These are phyloP conservation scores for Cladosporium sphaerospermum DNA, from an alignment of 2,329 filamentous ascomycete genomes.

Conservation along the genomic window DNA sequence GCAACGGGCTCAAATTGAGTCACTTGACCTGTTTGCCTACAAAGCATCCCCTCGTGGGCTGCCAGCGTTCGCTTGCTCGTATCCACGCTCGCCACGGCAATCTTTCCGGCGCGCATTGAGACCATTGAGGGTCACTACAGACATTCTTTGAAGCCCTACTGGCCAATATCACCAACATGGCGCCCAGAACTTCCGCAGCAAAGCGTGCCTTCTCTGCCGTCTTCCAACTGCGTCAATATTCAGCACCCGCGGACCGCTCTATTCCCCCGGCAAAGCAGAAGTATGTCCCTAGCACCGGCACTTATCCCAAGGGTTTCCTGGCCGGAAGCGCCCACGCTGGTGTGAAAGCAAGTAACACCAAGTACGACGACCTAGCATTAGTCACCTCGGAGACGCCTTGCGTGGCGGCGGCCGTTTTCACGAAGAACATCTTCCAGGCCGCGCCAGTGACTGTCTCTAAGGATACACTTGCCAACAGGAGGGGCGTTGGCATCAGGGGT, in stretches of 20 bases:
- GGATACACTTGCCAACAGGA: conserved; percentile 54
- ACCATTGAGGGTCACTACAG: no score
- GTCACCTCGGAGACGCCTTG: conserved; percentile 82
- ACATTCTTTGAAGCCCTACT: no score
- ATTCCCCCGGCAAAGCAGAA: conserved; percentile 79
- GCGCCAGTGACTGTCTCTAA: conserved; percentile 85
- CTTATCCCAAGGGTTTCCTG: conserved; percentile 83
- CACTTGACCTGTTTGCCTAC: no score
- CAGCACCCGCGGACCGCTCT: conserved; percentile 51
- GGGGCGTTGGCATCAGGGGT: conserved; percentile 65
- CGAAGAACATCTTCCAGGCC: conserved; percentile 96
- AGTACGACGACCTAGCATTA: conserved; percentile 83
- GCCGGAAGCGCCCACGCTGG: conserved; percentile 85
- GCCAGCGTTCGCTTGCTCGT: no score
- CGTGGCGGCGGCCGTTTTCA: conserved; percentile 86
- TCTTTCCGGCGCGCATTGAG: no score
- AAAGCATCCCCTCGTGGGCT: no score
- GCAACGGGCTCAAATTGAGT: no score
- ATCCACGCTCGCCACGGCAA: no score
- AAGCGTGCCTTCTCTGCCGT: conserved; percentile 23
- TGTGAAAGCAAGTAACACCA: conserved; percentile 88
- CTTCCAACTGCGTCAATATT: conserved; percentile 48
- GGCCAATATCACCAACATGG: conserved; percentile 13
- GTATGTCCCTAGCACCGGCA: conserved; percentile 78
- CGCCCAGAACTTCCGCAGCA: conserved; percentile 12